Conservation (phyloP, 2,329 filamentous ascomycete species). For the Penicillium sp. region DNA sequence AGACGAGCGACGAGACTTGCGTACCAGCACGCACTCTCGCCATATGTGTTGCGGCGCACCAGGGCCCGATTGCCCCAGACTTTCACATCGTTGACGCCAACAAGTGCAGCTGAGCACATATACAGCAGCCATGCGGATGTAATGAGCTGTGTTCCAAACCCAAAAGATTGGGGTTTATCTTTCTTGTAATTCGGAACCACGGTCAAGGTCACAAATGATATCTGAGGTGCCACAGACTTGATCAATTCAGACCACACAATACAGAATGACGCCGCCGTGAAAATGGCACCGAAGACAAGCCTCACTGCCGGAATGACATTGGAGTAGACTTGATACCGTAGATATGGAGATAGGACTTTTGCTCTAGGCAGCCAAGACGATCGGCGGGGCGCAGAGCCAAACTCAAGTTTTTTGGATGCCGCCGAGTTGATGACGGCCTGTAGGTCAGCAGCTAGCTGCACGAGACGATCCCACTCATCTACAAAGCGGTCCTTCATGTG, state of each 20-base stretch:
- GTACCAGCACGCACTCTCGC: slow-evolving; percentile 94
- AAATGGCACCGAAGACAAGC: slow-evolving; percentile 58
- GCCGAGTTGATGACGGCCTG: slow-evolving; percentile 80
- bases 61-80: slow-evolving; percentile 96
- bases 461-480: slow-evolving; percentile 76
- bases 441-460: slow-evolving; percentile 65
- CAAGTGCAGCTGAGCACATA: slow-evolving; percentile 87
- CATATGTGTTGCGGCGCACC: slow-evolving; percentile 82
- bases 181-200: slow-evolving; percentile 62
- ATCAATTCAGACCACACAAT: slow-evolving; percentile 93
- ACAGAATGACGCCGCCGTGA: slow-evolving; percentile 68
- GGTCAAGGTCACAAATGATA: slow-evolving; percentile 63
- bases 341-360: slow-evolving; percentile 68
- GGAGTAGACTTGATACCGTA: slow-evolving; percentile 71
- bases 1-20: slow-evolving; percentile 86
- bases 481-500: slow-evolving; percentile 78
- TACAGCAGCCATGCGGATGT: slow-evolving; percentile 87
- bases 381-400: slow-evolving; percentile 55
- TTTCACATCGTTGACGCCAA: slow-evolving; percentile 83
- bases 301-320: slow-evolving; percentile 65
- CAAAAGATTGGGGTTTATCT: slow-evolving; percentile 69
- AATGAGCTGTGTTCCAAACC: slow-evolving; percentile 78
- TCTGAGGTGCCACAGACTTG: slow-evolving; percentile 68
- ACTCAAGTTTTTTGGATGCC: slow-evolving; percentile 72
- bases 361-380: slow-evolving; percentile 51